These are phyloP conservation scores for Pichia eremophila DNA, from an alignment of 805 yeast species.

Conservation along the genomic window DNA sequence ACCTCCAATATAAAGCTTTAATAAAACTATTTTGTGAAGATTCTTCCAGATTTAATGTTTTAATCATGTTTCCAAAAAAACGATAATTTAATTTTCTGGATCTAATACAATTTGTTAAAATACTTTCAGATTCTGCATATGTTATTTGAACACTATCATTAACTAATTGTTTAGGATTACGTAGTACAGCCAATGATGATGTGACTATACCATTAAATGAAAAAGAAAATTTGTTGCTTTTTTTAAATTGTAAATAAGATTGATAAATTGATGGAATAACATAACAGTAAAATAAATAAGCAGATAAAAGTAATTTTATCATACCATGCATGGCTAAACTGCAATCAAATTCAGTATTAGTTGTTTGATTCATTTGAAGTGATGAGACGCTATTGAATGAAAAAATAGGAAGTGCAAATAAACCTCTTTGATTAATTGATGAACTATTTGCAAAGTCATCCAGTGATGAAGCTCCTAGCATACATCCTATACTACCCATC, in stretches of 20 bases:
- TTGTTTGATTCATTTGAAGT: conserved; percentile 5
- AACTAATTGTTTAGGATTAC: neutral
- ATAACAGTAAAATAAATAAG: conserved; percentile 14
- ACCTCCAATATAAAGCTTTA: conserved; percentile 17
- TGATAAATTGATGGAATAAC: conserved; percentile 12
- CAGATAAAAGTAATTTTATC: conserved; percentile 17
- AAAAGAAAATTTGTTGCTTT: neutral
- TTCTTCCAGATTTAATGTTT: conserved; percentile 6
- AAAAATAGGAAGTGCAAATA: conserved; percentile 24
- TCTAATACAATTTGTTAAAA: neutral
- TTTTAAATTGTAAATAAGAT: neutral
- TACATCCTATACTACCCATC: conserved; percentile 56
- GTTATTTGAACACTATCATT: neutral
- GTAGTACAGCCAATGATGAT: neutral
- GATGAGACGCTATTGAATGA: conserved; percentile 4
- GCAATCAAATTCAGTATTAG: conserved; percentile 8
- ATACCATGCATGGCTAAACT: conserved; percentile 16
- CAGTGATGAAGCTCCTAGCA: conserved; percentile 52
- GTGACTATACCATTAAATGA: neutral
- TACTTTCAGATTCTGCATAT: neutral
- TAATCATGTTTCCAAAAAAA: conserved; percentile 4
- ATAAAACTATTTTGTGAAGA: conserved; percentile 13
- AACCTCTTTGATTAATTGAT: conserved; percentile 19
- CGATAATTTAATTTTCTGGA: neutral
- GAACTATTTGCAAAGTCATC: conserved; percentile 34